Evolutionary conservation across 495 filamentous ascomycete species (phyloP).

Genomic region (Aspergillus kassunensis): DNA sequence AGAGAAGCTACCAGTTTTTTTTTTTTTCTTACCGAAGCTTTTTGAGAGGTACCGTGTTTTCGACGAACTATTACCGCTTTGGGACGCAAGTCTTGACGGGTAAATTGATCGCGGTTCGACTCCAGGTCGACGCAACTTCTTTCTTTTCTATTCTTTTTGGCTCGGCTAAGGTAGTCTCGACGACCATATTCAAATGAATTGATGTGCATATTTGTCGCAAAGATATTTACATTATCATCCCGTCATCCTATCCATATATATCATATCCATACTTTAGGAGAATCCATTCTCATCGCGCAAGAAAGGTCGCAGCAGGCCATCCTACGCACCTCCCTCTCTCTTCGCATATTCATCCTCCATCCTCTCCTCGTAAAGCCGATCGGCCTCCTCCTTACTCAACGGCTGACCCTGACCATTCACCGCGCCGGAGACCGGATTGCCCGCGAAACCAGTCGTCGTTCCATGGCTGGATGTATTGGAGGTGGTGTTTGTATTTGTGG

Average conservation of each 20-base stretch:
- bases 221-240: too few relatives aligned
- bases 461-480: not conserved
- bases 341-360: constrained; percentile 80
- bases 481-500: not conserved
- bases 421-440: not conserved
- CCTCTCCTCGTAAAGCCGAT: constrained; percentile 62
- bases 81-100: too few relatives aligned
- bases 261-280: too few relatives aligned
- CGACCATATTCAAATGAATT: too few relatives aligned
- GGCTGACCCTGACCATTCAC: constrained; percentile 19
- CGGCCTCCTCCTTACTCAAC: constrained; percentile 51
- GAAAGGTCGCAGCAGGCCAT: too few relatives aligned
- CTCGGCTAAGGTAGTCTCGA: too few relatives aligned
- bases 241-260: too few relatives aligned
- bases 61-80: not conserved
- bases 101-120: not conserved
- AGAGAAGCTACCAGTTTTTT: constrained; percentile 89
- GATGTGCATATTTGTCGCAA: too few relatives aligned
- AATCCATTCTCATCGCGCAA: too few relatives aligned
- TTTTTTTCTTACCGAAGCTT: constrained; percentile 27
- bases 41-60: constrained; percentile 15
- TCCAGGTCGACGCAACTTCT: too few relatives aligned
- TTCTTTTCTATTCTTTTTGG: too few relatives aligned
- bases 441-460: not conserved
- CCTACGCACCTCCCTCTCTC: constrained; percentile 62